phyloP scores from a whole-genome alignment of 805 yeast genomes.

The Candida cerambycidarum region DNA sequence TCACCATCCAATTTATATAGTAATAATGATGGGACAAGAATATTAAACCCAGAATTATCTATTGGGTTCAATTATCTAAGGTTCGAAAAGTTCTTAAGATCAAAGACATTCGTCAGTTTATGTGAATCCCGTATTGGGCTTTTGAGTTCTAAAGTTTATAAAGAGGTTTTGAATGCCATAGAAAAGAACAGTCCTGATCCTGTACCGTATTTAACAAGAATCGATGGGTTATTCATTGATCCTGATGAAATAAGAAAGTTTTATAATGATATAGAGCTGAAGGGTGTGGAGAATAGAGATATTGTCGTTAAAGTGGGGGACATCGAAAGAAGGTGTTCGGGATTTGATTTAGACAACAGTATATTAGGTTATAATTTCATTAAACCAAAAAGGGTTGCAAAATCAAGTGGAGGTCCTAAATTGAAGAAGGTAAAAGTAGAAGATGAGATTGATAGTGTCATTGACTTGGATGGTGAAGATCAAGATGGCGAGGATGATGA shows the following conservation, averaged over 20 bases:
- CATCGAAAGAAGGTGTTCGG: conserved; percentile 30
- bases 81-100: conserved; percentile 65
- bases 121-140: conserved; percentile 70
- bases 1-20: conserved; percentile 24
- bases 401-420: conserved; percentile 19
- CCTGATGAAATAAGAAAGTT: conserved; percentile 38
- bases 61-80: conserved; percentile 64
- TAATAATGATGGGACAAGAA: conserved; percentile 33
- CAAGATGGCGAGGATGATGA: not conserved
- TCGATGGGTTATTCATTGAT: conserved; percentile 52
- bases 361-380: conserved; percentile 42
- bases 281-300: conserved; percentile 32
- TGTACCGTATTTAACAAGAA: conserved; percentile 39
- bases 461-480: conserved; percentile 6
- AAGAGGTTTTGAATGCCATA: conserved; percentile 51
- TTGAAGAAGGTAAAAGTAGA: conserved; percentile 27
- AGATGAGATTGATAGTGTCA: conserved; percentile 26
- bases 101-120: conserved; percentile 59
- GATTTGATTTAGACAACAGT: conserved; percentile 46
- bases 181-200: conserved; percentile 55
- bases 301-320: conserved; percentile 38
- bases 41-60: conserved; percentile 50
- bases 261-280: conserved; percentile 29
- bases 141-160: conserved; percentile 64
- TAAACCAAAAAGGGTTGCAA: conserved; percentile 30